Conservation (phyloP, 2,329 filamentous ascomycete genomes). For the Aureobasidium sp. region DNA sequence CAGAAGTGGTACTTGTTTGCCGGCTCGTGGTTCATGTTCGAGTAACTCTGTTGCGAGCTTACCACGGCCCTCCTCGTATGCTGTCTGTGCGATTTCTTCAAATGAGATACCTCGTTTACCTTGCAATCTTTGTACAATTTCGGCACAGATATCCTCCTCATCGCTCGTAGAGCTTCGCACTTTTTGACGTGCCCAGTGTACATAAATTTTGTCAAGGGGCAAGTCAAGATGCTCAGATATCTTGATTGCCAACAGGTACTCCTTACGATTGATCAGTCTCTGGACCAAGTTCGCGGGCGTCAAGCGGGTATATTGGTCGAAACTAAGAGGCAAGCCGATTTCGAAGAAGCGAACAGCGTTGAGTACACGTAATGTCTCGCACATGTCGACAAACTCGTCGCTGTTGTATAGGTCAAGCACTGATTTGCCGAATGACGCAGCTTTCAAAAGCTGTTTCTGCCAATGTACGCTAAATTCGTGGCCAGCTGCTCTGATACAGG, state of each 20-base stretch:
- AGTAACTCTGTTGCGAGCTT: conserved; percentile 85
- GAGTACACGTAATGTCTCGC: conserved; percentile 82
- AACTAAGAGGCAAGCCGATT: conserved; percentile 81
- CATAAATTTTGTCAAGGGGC: conserved; percentile 82
- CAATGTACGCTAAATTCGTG: conserved; percentile 84
- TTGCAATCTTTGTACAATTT: conserved; percentile 78
- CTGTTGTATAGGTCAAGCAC: conserved; percentile 96
- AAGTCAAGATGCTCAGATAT: conserved; percentile 82
- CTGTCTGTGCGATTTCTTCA: conserved; percentile 84
- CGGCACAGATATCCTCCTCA: conserved; percentile 77
- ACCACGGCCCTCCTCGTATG: conserved; percentile 85
- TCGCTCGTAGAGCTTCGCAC: conserved; percentile 78
- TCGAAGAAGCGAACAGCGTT: conserved; percentile 91
- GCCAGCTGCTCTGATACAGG: conserved; percentile 86
- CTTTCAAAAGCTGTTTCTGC: conserved; percentile 94
- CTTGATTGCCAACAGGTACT: conserved; percentile 84
- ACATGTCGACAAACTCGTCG: conserved; percentile 98
- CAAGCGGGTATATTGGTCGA: conserved; percentile 86
- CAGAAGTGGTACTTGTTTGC: conserved; percentile 90
- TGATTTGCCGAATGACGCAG: conserved; percentile 94
- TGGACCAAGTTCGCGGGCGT: conserved; percentile 84
- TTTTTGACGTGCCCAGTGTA: conserved; percentile 95
- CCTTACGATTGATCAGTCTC: conserved; percentile 77
- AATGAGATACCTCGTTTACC: conserved; percentile 93
- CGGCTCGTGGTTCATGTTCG: conserved; percentile 88